A percentile compares a stretch with the other conserved stretches of the same genome.
Evolutionary conservation across 345 rosid species (phyloP).

Genomic region (Pugionium cornutum): DNA sequence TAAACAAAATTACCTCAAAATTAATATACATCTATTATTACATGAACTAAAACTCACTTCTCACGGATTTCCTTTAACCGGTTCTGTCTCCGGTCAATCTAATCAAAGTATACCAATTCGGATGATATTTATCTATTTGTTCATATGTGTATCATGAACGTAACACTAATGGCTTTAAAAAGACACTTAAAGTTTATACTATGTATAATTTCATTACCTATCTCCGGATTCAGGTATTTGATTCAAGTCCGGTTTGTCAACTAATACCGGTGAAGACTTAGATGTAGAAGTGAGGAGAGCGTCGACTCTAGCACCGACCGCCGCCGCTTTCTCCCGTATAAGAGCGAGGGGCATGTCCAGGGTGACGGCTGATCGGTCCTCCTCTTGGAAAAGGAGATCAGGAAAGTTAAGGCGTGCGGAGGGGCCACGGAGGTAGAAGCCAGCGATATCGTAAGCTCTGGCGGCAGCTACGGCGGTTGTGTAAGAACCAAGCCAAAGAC

Average conservation of each 20-base stretch:
- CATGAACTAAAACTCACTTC: too few species aligned
- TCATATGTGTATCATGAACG: constrained; percentile 1
- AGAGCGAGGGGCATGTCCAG: constrained; percentile 50
- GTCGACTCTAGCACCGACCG: constrained; percentile 69
- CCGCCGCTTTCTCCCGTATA: constrained; percentile 65
- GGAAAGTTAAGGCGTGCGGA: constrained; percentile 68
- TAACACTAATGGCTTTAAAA: not conserved
- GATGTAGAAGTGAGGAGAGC: constrained; percentile 42
- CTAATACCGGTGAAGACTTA: constrained; percentile 20
- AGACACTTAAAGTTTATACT: not conserved
- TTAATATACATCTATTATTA: too few species aligned
- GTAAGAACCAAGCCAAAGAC: constrained; percentile 78
- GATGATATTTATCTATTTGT: too few species aligned
- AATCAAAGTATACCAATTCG: too few species aligned
- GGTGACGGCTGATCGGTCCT: constrained; percentile 22
- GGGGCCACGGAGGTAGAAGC: constrained; percentile 64
- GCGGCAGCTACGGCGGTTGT: constrained; percentile 65
- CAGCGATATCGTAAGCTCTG: constrained; percentile 71
- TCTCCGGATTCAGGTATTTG: constrained; percentile 51
- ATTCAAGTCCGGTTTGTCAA: constrained; percentile 63
- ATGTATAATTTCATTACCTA: not conserved
- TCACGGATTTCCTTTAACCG: too few species aligned
- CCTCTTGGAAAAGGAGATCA: constrained; percentile 54
- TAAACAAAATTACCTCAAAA: too few species aligned
- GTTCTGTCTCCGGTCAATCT: too few species aligned